These are phyloP conservation scores for Pugionium cornutum DNA, from an alignment of 345 rosid species.

Conservation along the genomic window DNA sequence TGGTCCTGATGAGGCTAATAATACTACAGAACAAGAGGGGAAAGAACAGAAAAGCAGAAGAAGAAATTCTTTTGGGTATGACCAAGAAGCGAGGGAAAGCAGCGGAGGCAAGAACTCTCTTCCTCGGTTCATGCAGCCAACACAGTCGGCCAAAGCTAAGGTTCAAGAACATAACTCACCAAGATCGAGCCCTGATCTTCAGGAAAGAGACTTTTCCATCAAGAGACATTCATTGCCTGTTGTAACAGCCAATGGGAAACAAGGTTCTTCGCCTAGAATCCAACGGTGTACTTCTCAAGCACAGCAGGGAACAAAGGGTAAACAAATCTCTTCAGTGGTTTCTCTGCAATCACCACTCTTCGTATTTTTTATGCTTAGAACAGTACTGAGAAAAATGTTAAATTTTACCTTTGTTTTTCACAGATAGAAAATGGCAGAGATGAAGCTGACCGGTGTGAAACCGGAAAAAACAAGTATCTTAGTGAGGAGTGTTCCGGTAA, in stretches of 20 bases:
- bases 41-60: conserved; percentile 66
- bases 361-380: not conserved
- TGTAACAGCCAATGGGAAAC: conserved; percentile 69
- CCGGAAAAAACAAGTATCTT: too few relatives aligned
- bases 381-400: not conserved
- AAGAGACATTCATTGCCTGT: conserved; percentile 90
- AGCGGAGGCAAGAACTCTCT: conserved; percentile 65
- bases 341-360: not conserved
- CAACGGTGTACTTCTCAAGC: conserved; percentile 67
- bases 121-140: conserved; percentile 97
- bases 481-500: too few relatives aligned
- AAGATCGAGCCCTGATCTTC: conserved; percentile 89
- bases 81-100: conserved; percentile 74
- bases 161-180: conserved; percentile 77
- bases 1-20: conserved; percentile 42
- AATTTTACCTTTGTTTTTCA: conserved; percentile 18
- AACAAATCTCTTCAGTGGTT: conserved; percentile 9
- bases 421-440: conserved; percentile 95
- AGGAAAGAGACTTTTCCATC: conserved; percentile 60
- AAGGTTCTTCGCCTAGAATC: conserved; percentile 83
- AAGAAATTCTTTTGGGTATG: conserved; percentile 67
- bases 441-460: not conserved
- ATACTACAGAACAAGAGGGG: conserved; percentile 52
- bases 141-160: conserved; percentile 94
- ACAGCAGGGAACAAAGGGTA: conserved; percentile 67